A percentile compares a stretch with the other conserved stretches of the same genome.
Conservation (phyloP, 2,329 filamentous ascomycete genomes). For the Calonectria pseudoreteaudii region DNA sequence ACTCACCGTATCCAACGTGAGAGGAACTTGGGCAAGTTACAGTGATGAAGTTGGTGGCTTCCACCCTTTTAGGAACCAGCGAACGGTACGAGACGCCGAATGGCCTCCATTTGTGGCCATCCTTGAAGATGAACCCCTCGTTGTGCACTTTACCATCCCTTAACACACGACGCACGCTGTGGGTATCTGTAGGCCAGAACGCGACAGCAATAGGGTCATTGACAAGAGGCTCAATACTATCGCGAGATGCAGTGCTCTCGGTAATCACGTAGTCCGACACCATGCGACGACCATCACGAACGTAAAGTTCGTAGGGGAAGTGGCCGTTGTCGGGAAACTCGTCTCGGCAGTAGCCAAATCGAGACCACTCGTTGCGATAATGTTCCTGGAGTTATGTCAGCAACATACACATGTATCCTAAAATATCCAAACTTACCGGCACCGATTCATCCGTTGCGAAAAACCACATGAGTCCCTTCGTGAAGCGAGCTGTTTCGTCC, state of each 20-base stretch:
- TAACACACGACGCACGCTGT: background rate
- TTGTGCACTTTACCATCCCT: conserved; percentile 2
- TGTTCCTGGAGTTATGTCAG: background rate
- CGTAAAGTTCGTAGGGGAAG: conserved; percentile 10
- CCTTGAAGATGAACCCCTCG: conserved; percentile 12
- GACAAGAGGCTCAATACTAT: background rate
- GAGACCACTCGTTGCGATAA: background rate
- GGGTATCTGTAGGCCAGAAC: conserved; percentile 8
- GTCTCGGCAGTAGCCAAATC: background rate
- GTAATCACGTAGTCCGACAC: conserved; percentile 9
- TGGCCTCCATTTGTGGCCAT: conserved; percentile 1
- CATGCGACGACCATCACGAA: conserved; percentile 6
- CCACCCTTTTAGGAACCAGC: background rate
- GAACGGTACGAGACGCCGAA: conserved; percentile 1
- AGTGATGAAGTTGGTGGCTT: background rate
- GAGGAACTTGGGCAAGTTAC: conserved; percentile 11
- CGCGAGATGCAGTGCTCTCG: conserved; percentile 5
- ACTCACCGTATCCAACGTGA: conserved; percentile 6
- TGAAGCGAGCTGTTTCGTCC: background rate
- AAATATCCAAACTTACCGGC: background rate
- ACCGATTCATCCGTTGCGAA: background rate
- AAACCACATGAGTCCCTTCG: background rate
- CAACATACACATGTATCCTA: no score
- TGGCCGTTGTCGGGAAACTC: conserved; percentile 4
- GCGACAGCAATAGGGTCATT: background rate